phyloP scores from a whole-genome alignment of 83 land plant species.

The Picea engelmannii region DNA sequence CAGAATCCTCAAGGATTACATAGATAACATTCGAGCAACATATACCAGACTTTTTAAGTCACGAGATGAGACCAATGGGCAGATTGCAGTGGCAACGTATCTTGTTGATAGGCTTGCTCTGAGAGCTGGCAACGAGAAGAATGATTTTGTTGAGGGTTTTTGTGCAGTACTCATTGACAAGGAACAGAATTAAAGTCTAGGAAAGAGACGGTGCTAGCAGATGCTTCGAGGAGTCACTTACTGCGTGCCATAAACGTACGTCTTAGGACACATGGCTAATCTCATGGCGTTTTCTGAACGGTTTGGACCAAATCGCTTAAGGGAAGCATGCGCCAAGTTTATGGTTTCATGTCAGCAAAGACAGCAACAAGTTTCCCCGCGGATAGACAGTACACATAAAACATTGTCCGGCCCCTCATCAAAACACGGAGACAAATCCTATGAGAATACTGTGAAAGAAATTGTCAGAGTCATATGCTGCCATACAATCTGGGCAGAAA shows the following conservation, averaged over 20 bases:
- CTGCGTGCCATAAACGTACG: conserved; percentile 78
- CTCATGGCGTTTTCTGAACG: conserved; percentile 66
- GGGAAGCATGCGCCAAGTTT: conserved; percentile 72
- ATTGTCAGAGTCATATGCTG: neutral
- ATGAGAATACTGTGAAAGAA: neutral
- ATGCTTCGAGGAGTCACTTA: conserved; percentile 60
- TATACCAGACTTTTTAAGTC: no score
- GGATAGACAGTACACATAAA: neutral
- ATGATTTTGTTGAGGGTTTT: no score
- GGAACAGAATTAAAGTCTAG: no score
- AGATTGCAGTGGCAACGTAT: no score
- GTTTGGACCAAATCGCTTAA: conserved; percentile 69
- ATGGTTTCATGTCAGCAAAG: conserved; percentile 50
- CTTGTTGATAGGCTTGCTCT: no score
- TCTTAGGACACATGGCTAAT: conserved; percentile 44
- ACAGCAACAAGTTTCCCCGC: conserved; percentile 5
- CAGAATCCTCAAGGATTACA: no score
- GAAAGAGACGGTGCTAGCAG: neutral
- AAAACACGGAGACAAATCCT: conserved; percentile 5
- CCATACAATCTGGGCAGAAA: neutral
- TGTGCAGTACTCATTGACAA: no score
- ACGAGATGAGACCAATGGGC: no score
- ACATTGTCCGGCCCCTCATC: neutral
- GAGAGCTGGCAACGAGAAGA: no score
- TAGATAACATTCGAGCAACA: no score